Evolutionary conservation across 1,284 basidiomycete species (phyloP).

Genomic region (Apiotrichum brassicae): DNA sequence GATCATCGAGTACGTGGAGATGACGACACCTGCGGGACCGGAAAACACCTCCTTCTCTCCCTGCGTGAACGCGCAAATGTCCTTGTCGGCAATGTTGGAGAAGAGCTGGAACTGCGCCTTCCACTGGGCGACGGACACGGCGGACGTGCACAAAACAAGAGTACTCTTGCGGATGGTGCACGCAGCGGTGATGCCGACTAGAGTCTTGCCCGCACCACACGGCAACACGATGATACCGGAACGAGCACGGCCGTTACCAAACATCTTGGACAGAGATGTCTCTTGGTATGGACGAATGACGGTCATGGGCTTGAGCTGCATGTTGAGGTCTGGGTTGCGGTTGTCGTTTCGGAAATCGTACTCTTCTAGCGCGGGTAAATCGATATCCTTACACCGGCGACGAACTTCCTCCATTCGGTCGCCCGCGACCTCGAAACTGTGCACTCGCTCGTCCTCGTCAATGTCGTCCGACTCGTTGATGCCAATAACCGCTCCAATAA

Average conservation of each 20-base stretch:
- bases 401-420: conserved; percentile 89
- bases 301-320: conserved; percentile 92
- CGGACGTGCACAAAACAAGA: conserved; percentile 93
- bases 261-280: conserved; percentile 96
- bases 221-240: conserved; percentile 98
- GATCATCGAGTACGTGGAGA: conserved; percentile 98
- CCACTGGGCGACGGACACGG: conserved; percentile 97
- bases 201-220: conserved; percentile 96
- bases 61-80: conserved; percentile 92
- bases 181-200: conserved; percentile 97
- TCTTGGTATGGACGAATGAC: conserved; percentile 96
- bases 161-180: conserved; percentile 99
- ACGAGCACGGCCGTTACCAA: conserved; percentile 92
- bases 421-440: conserved; percentile 89
- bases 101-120: conserved; percentile 93
- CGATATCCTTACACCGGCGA: conserved; percentile 85
- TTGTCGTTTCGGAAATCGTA: conserved; percentile 97
- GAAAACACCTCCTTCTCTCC: conserved; percentile 97
- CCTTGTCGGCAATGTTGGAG: conserved; percentile 91
- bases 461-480: conserved; percentile 82
- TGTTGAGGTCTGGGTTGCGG: conserved; percentile 87
- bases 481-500: conserved; percentile 75
- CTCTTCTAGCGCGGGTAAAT: conserved; percentile 94
- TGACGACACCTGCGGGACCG: conserved; percentile 74
- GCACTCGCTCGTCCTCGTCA: conserved; percentile 91